Base-by-base conservation (phyloP, 345 rosid genomes). In the Iberis pinnata region DNA sequence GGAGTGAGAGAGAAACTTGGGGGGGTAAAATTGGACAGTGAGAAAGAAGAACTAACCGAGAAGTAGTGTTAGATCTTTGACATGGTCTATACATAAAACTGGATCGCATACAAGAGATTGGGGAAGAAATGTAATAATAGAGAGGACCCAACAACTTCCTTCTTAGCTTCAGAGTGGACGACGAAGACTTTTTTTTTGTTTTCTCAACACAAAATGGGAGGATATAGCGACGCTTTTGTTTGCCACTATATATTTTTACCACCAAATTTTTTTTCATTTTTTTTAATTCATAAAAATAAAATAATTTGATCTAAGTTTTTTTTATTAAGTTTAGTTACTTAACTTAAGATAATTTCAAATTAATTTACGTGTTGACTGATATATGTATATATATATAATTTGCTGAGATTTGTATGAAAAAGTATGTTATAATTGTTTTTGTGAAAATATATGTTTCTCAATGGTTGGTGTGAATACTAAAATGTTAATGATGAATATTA, bases 111-210 rank as follows among this genome's bases (percentile, higher is more conserved):
- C 12, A 56, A 24, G 4, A n/a, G 51, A 49, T 7, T 44, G 8
- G 10, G 3, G 33, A 31, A 56, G 56, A 47, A 56, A 19, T 31
- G 56, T 54, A 45, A 44, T 56, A 64, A 49, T 54, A 12, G 49
- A 46, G 60, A 55, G 26, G 54, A 61, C 53, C 16, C 50, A 18
- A 56, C 51, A 47, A 16, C 46, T 54, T 53, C 8, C 55, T 26
- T 63, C 1, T 2, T 35, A 29, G 55, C 43, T 53, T 32, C 35
- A 63, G 68, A 54, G 68, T 54, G 68, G 63, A 56, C 26, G 69
- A 49, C 58, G 69, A 42, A 42, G 70, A 65, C 70, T 56, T 56
- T 29, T 56, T 12, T n/a, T 48, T 18, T 52, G 0, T 31, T 52
- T 3, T 43, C 39, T 53, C 47, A 18, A 10, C 25, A 7, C 29